Conservation (phyloP, 495 filamentous ascomycete species). For the Paragyromitra xinjiangensis region DNA sequence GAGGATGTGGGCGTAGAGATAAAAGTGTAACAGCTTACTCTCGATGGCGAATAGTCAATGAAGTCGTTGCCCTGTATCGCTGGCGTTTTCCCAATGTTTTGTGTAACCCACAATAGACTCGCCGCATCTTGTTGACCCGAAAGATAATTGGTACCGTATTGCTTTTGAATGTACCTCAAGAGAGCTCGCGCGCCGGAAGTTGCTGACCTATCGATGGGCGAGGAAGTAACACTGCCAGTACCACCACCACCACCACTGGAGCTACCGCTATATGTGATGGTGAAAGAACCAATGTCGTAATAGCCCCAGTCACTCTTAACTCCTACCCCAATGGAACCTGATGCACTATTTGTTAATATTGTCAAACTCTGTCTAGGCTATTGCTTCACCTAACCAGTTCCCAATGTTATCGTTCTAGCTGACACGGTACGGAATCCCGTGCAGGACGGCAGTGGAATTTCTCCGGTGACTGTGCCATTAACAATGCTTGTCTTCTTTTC, state of each 20-base stretch:
- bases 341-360: neutral
- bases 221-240: slow-evolving; percentile 57
- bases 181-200: slow-evolving; percentile 34
- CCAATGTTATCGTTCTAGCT: slow-evolving; percentile 60
- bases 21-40: slow-evolving; percentile 51
- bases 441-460: slow-evolving; percentile 58
- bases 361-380: slow-evolving; percentile 26
- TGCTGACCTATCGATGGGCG: slow-evolving; percentile 52
- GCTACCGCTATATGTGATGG: slow-evolving; percentile 55
- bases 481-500: slow-evolving; percentile 60
- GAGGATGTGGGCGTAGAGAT: neutral
- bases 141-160: slow-evolving; percentile 62
- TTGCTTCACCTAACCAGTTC: slow-evolving; percentile 49
- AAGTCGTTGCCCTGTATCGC: slow-evolving; percentile 61
- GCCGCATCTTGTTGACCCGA: slow-evolving; percentile 62
- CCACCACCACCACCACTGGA: slow-evolving; percentile 59
- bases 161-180: slow-evolving; percentile 39
- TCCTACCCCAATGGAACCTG: slow-evolving; percentile 60
- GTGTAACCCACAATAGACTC: slow-evolving; percentile 57
- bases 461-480: slow-evolving; percentile 58
- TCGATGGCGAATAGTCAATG: slow-evolving; percentile 62
- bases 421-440: slow-evolving; percentile 53
- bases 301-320: slow-evolving; percentile 63
- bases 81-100: slow-evolving; percentile 62
- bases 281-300: slow-evolving; percentile 61